phyloP scores from a whole-genome alignment of 305 asterid species.

The Nicotiana rustica region DNA sequence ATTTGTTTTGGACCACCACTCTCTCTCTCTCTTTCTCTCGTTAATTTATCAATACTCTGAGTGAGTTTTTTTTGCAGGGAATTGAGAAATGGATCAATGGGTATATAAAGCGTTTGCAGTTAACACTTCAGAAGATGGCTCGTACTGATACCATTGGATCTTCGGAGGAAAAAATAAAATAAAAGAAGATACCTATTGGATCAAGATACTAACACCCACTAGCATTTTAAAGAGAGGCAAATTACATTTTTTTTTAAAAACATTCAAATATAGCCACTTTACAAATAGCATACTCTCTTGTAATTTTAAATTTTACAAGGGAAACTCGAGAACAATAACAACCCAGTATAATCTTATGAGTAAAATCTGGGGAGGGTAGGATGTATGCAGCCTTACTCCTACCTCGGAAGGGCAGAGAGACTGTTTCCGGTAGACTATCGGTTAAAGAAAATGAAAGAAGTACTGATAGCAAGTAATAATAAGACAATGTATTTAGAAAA shows the following conservation, averaged over 20 bases:
- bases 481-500: too few relatives aligned
- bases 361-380: rapidly evolving
- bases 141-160: not conserved
- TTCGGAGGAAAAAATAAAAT: too few relatives aligned
- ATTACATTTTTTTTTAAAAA: not conserved
- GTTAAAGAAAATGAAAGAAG: too few relatives aligned
- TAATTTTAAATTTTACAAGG: too few relatives aligned
- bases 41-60: not conserved
- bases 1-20: slow-evolving; percentile 45
- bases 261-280: too few relatives aligned
- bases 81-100: not conserved
- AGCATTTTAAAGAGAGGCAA: not conserved
- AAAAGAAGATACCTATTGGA: not conserved
- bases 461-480: too few relatives aligned
- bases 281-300: too few relatives aligned
- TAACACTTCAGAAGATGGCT: not conserved
- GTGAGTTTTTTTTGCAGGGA: not conserved
- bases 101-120: slow-evolving; percentile 30
- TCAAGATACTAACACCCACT: not conserved
- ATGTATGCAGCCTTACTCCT: too few relatives aligned
- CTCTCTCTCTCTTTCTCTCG: not conserved
- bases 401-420: too few relatives aligned
- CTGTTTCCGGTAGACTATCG: too few relatives aligned
- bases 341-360: too few relatives aligned
- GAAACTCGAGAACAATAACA: too few relatives aligned